These are phyloP conservation scores for Blepharisma japonicum DNA, from an alignment of 73 alveolate species.

Conservation along the genomic window DNA sequence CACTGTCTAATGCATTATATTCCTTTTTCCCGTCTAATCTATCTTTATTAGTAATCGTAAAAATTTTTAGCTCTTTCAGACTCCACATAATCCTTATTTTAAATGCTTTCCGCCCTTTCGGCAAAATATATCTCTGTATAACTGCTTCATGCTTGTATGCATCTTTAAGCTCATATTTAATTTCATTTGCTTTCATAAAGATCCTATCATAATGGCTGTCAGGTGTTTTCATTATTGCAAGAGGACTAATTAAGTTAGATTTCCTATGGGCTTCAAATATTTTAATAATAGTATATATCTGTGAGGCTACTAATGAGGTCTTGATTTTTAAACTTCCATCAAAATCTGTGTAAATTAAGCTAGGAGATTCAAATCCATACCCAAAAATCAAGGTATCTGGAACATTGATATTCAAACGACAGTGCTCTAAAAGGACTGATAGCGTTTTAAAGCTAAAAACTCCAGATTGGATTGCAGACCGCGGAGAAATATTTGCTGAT, in stretches of 20 bases:
- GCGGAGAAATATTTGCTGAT: too few relatives aligned
- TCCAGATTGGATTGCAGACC: too few relatives aligned
- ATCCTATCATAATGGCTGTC: background rate
- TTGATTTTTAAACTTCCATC: background rate
- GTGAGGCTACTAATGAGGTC: background rate
- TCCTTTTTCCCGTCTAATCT: slow-evolving; percentile 17
- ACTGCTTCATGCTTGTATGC: background rate
- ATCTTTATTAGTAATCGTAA: background rate
- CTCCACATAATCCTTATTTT: background rate
- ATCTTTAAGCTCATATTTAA: background rate
- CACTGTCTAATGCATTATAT: background rate
- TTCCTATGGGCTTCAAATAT: slow-evolving; percentile 5
- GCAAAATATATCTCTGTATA: slow-evolving; percentile 20
- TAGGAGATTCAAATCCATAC: slow-evolving; percentile 31
- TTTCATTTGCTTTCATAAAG: slow-evolving; percentile 1
- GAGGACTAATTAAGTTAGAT: background rate
- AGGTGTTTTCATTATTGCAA: background rate
- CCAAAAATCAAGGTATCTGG: slow-evolving; percentile 28
- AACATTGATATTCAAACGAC: background rate
- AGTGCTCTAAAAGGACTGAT: too few relatives aligned
- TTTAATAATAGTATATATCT: background rate
- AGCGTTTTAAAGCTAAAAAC: too few relatives aligned
- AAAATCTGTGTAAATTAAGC: slow-evolving; percentile 13
- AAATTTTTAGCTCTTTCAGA: background rate
- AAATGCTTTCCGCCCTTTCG: slow-evolving; percentile 9